Evolutionary conservation across 1,139 yeast species (phyloP).

Genomic region (Pneumocystis canis): DNA sequence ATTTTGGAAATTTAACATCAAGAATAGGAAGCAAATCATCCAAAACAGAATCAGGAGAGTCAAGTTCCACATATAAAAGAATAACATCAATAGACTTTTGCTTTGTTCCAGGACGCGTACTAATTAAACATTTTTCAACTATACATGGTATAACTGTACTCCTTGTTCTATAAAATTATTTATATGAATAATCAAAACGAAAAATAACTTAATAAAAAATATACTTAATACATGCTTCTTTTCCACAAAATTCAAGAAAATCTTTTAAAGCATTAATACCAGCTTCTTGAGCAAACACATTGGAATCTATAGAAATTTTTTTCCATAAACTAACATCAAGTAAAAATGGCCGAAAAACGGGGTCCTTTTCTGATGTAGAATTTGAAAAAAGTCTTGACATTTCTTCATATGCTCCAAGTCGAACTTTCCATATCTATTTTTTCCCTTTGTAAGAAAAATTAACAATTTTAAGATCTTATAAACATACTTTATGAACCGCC

Average conservation of each 20-base stretch:
- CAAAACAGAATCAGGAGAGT: slow-evolving; percentile 49
- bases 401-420: slow-evolving; percentile 68
- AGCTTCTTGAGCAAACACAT: slow-evolving; percentile 85
- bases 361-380: slow-evolving; percentile 42
- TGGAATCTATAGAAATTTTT: slow-evolving; percentile 54
- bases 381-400: slow-evolving; percentile 38
- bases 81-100: slow-evolving; percentile 49
- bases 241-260: slow-evolving; percentile 48
- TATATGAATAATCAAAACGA: background rate
- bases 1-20: slow-evolving; percentile 56
- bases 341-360: slow-evolving; percentile 37
- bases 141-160: slow-evolving; percentile 40
- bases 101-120: slow-evolving; percentile 65
- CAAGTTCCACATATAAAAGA: slow-evolving; percentile 48
- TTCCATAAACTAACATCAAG: slow-evolving; percentile 39
- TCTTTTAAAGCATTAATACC: slow-evolving; percentile 47
- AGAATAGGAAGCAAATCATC: slow-evolving; percentile 54
- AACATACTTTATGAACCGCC: slow-evolving; percentile 42
- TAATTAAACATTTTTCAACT: slow-evolving; percentile 66
- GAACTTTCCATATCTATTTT: slow-evolving; percentile 64
- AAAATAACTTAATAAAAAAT: slow-evolving; percentile 10
- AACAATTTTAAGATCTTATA: background rate
- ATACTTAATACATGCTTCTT: slow-evolving; percentile 25
- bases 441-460: background rate
- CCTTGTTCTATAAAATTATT: slow-evolving; percentile 20